These are phyloP conservation scores for Kodamaea hsintzibuensis DNA, from an alignment of 805 yeast genomes.

Conservation along the genomic window DNA sequence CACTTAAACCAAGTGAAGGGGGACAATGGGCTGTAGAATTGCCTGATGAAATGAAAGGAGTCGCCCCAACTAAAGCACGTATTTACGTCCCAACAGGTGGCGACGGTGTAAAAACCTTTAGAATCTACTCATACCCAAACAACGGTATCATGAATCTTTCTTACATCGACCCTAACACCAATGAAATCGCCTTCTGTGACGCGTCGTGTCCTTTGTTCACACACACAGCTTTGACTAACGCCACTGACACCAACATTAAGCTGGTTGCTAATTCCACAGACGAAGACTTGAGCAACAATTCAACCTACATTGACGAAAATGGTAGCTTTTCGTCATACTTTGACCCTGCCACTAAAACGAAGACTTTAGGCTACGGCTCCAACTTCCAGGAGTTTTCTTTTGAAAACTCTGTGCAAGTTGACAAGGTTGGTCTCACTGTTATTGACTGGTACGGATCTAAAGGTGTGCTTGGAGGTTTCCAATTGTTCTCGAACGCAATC, in stretches of 20 bases:
- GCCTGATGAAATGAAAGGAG: conserved; percentile 48
- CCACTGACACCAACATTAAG: conserved; percentile 21
- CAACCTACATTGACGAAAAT: conserved; percentile 32
- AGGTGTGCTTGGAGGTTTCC: conserved; percentile 72
- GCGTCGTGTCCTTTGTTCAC: conserved; percentile 81
- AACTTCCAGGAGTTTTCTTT: conserved; percentile 82
- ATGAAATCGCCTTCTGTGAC: conserved; percentile 66
- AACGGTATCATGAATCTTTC: conserved; percentile 90
- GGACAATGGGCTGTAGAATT: conserved; percentile 69
- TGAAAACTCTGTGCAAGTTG: conserved; percentile 63
- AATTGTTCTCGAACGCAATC: conserved; percentile 62
- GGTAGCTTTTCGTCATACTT: conserved; percentile 39
- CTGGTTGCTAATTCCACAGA: conserved; percentile 17
- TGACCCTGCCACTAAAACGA: conserved; percentile 34
- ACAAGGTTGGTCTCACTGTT: conserved; percentile 62
- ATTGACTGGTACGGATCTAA: conserved; percentile 66
- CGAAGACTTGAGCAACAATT: conserved; percentile 32
- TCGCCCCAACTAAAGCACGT: conserved; percentile 71
- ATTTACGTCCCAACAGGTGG: conserved; percentile 59
- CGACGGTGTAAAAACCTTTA: conserved; percentile 59
- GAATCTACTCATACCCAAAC: conserved; percentile 75
- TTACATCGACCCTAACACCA: conserved; percentile 73
- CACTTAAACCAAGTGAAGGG: conserved; percentile 41
- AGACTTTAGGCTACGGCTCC: conserved; percentile 42
- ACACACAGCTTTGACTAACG: conserved; percentile 32